A percentile compares a stretch with the other conserved stretches of the same genome.
These are phyloP conservation scores for Auricularia sp. DNA, from an alignment of 768 basidiomycete species.

Conservation along the genomic window DNA sequence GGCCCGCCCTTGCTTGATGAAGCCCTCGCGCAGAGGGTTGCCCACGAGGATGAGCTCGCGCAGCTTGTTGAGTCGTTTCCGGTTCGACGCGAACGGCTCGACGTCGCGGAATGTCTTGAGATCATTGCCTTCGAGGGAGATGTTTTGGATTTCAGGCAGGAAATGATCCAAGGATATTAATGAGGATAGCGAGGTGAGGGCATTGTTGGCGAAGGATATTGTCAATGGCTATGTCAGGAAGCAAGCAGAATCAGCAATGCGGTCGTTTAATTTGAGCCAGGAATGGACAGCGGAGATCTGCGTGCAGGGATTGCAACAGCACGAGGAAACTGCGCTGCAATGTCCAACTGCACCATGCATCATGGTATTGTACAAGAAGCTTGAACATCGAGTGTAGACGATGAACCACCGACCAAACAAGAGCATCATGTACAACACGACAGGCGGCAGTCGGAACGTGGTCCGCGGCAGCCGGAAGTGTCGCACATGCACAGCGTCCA, in stretches of 20 bases:
- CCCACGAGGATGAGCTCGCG: conserved; percentile 66
- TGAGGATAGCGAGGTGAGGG: conserved; percentile 47
- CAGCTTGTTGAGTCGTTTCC: conserved; percentile 49
- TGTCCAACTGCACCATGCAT: too few relatives aligned
- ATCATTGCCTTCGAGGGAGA: conserved; percentile 72
- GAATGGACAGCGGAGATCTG: conserved; percentile 51
- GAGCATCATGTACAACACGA: too few relatives aligned
- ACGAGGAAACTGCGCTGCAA: too few relatives aligned
- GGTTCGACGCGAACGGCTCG: conserved; percentile 48
- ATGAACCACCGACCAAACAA: too few relatives aligned
- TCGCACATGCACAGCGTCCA: too few relatives aligned
- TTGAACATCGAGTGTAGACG: too few relatives aligned
- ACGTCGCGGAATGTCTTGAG: conserved; percentile 62
- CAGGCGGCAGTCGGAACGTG: too few relatives aligned
- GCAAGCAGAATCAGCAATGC: conserved; percentile 34
- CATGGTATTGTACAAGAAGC: too few relatives aligned
- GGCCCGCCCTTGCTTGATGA: conserved; percentile 43
- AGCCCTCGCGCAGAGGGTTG: conserved; percentile 62
- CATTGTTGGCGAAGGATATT: conserved; percentile 75
- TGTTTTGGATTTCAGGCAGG: conserved; percentile 68
- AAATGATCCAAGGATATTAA: conserved; percentile 57
- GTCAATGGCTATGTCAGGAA: conserved; percentile 34
- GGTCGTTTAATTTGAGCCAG: conserved; percentile 3
- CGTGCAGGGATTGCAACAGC: too few relatives aligned
- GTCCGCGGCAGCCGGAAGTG: too few relatives aligned